Base-by-base conservation (phyloP, 306 rosid species). In the Trichosanthes truncata region DNA sequence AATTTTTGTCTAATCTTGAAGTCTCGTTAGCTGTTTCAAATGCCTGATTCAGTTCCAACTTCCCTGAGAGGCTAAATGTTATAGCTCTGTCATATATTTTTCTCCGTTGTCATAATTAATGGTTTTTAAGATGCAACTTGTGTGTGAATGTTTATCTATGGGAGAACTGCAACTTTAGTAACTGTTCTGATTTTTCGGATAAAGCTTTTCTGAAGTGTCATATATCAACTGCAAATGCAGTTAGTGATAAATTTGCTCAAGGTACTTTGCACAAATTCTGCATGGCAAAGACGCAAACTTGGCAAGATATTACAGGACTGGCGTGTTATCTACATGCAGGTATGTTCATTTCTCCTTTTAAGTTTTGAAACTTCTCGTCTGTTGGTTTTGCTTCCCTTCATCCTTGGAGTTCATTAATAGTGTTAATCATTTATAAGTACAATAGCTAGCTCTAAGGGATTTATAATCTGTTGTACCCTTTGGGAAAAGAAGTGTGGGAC, bases 201-300 rank as follows among this genome's bases (percentile, higher is more conserved):
- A 38, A 63, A 29, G 56, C 40, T 56, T 38, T 83, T 80, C 23
- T 45, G 78, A 88, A 86, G 88, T 80, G 45, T 35, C 49, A 0
- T 80, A 38, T 76, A 53, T 69, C 78, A 52, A 41, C 18, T 53
- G 83, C 74, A 36, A 59, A 41, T 86, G 91, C 98, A 95, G 98
- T 87, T 90, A 81, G 91, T 92, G 59, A 81, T 88, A 62, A 89
- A 88, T 86, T 87, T 90, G 85, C 93, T 95, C 77, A 95, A 90
- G 85, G 85, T 91, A 82, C 87, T 93, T 38, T 95, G 98, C 84
- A 89, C 98, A 81, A 95, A 92, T 90, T 83, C 93, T 78, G 91
- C 98, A 56, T 92, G 98, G 98, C 97, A 95, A 86, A 90, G 98
- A 83, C 98, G 98, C 84, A 95, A 95, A 90, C 93, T 95, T 26